Conservation (phyloP, 805 yeast genomes). For the Cyberlindnera petersonii region DNA sequence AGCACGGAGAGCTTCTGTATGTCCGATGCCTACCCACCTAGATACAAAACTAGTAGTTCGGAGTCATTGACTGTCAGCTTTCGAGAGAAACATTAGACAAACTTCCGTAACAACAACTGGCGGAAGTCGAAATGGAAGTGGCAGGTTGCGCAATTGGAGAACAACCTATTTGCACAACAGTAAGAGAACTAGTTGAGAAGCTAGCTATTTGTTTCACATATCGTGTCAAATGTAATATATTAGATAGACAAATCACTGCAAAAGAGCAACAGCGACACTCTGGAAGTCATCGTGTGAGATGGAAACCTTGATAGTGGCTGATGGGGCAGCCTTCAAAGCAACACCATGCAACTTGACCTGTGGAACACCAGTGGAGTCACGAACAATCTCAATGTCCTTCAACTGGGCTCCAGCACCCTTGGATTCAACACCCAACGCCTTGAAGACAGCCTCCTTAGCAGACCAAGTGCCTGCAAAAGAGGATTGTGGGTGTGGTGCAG, state of each 20-base stretch:
- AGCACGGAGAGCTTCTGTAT: too few species aligned
- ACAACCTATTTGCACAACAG: constrained; percentile 24
- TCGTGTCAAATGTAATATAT: not conserved
- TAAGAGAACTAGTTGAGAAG: not conserved
- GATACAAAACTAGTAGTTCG: too few species aligned
- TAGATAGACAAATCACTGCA: constrained; percentile 17
- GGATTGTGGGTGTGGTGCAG: constrained; percentile 75
- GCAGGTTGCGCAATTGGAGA: constrained; percentile 18
- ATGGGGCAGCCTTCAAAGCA: constrained; percentile 70
- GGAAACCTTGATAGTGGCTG: constrained; percentile 75
- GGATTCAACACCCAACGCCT: constrained; percentile 83
- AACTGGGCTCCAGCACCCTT: constrained; percentile 95
- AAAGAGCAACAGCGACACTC: constrained; percentile 93
- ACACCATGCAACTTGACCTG: constrained; percentile 69
- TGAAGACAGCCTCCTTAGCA: constrained; percentile 98
- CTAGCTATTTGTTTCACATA: not conserved
- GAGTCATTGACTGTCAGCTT: too few species aligned
- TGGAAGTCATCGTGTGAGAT: constrained; percentile 97
- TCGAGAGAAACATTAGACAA: too few species aligned
- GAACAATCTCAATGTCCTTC: constrained; percentile 82
- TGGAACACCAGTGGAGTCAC: constrained; percentile 70
- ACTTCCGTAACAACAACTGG: constrained; percentile 2
- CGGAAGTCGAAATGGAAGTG: constrained; percentile 13
- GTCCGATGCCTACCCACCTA: too few species aligned
- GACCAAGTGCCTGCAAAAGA: constrained; percentile 98